Percentiles rank a stretch among this genome's conserved stretches.
Conservation (phyloP, 768 basidiomycete genomes). For the Tulasnella calospora region DNA sequence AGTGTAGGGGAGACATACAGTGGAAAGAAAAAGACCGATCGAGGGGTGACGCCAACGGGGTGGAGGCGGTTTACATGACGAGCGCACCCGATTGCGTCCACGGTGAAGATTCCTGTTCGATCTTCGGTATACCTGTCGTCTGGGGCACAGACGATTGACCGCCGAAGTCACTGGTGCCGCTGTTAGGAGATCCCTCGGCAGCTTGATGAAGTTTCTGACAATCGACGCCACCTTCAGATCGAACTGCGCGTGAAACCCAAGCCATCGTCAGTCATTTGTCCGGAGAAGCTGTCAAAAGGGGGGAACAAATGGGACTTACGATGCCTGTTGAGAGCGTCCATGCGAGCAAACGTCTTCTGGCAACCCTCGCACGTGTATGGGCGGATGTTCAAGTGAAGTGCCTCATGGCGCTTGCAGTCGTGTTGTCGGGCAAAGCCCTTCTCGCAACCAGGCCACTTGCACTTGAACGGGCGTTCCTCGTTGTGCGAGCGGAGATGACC, state of each 20-base stretch:
- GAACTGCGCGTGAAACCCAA: slow-evolving; percentile 35
- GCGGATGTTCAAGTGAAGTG: slow-evolving; percentile 85
- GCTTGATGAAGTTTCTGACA: slow-evolving; percentile 40
- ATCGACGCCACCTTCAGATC: slow-evolving; percentile 77
- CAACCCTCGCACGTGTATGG: slow-evolving; percentile 94
- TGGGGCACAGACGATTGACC: not conserved
- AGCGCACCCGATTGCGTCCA: not conserved
- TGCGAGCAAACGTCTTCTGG: slow-evolving; percentile 84
- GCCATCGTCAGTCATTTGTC: not conserved
- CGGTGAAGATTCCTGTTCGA: slow-evolving; percentile 2
- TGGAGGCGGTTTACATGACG: not conserved
- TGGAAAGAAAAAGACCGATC: not conserved
- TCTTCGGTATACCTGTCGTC: slow-evolving; percentile 7
- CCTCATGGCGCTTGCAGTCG: slow-evolving; percentile 95
- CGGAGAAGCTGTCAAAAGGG: not conserved
- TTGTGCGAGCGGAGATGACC: slow-evolving; percentile 94
- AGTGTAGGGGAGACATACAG: not conserved
- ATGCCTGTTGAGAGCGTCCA: slow-evolving; percentile 93
- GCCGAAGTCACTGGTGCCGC: not conserved
- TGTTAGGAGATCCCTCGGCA: slow-evolving; percentile 8
- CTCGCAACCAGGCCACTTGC: slow-evolving; percentile 89
- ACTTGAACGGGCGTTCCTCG: slow-evolving; percentile 91
- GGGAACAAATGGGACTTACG: slow-evolving; percentile 48
- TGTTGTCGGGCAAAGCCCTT: slow-evolving; percentile 94
- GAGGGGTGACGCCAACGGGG: not conserved